Evolutionary conservation across 2,329 filamentous ascomycete species (phyloP).

Genomic region (Chaetomiaceae sp.): DNA sequence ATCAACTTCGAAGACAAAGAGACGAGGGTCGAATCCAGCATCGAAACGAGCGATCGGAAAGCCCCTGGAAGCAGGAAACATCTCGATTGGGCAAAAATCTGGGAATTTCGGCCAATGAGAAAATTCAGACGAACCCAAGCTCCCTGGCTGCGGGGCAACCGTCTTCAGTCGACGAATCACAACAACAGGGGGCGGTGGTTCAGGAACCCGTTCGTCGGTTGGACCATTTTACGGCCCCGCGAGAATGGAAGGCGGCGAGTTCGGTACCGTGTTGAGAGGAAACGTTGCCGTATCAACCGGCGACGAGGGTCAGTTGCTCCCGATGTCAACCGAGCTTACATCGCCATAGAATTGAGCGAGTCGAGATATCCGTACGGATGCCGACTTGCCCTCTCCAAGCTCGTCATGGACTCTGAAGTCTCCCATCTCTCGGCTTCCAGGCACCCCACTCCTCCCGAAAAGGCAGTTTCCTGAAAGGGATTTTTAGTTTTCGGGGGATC

Average conservation of each 20-base stretch:
- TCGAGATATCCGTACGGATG: too few species aligned
- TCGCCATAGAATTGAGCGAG: too few species aligned
- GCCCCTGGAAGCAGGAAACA: not conserved
- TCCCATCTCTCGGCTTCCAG: slow-evolving; percentile 15
- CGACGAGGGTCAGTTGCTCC: too few species aligned
- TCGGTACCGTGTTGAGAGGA: too few species aligned
- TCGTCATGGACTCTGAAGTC: not conserved
- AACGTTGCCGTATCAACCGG: too few species aligned
- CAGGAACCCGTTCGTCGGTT: slow-evolving; percentile 18
- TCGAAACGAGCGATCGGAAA: not conserved
- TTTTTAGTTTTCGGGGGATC: slow-evolving; percentile 7
- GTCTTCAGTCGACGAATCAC: slow-evolving; percentile 14
- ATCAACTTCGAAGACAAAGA: too few species aligned
- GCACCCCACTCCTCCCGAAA: not conserved
- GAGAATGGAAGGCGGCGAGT: too few species aligned
- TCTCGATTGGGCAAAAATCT: slow-evolving; percentile 22
- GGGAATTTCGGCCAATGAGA: slow-evolving; percentile 23
- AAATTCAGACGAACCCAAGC: slow-evolving; percentile 10
- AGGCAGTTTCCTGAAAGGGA: not conserved
- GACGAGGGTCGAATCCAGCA: slow-evolving; percentile 2
- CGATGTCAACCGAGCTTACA: not conserved
- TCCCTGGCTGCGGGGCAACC: slow-evolving; percentile 3
- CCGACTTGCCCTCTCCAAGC: too few species aligned
- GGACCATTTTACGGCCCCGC: slow-evolving; percentile 16
- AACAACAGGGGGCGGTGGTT: slow-evolving; percentile 16